A percentile compares a stretch with the other conserved stretches of the same genome.
phyloP scores from a whole-genome alignment of 2,329 filamentous ascomycete species.

The Colletotrichum sp. region DNA sequence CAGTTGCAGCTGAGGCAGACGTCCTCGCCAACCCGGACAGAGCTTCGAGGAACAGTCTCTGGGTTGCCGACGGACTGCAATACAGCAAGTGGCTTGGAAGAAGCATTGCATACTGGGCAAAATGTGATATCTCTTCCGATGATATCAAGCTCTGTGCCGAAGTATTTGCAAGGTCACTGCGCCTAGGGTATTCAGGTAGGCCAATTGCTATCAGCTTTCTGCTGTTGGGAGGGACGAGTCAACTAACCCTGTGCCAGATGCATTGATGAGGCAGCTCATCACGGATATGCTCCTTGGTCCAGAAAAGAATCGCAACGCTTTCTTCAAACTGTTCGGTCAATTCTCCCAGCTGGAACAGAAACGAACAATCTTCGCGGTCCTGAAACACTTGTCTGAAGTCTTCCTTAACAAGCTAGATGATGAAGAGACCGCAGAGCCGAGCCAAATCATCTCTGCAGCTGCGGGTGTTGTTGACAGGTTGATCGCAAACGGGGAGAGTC shows the following conservation, averaged over 20 bases:
- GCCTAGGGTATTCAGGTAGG: slow-evolving; percentile 75
- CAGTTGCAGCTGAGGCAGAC: slow-evolving; percentile 60
- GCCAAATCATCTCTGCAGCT: slow-evolving; percentile 56
- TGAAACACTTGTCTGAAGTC: slow-evolving; percentile 51
- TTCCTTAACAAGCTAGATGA: slow-evolving; percentile 44
- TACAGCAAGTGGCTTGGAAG: slow-evolving; percentile 76
- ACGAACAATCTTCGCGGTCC: slow-evolving; percentile 40
- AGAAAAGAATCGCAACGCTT: slow-evolving; percentile 24
- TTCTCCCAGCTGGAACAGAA: slow-evolving; percentile 49
- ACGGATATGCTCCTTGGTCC: slow-evolving; percentile 40
- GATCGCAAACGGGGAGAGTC: slow-evolving; percentile 47
- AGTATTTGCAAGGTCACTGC: slow-evolving; percentile 64
- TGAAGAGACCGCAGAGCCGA: slow-evolving; percentile 18
- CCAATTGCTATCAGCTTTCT: background rate
- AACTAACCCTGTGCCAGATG: slow-evolving; percentile 36
- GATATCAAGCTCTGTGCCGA: slow-evolving; percentile 48
- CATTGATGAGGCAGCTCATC: slow-evolving; percentile 41
- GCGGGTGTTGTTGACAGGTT: slow-evolving; percentile 61
- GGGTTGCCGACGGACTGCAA: slow-evolving; percentile 67
- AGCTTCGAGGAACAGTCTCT: slow-evolving; percentile 39
- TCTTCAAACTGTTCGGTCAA: slow-evolving; percentile 35
- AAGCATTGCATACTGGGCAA: slow-evolving; percentile 59
- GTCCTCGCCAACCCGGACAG: slow-evolving; percentile 45
- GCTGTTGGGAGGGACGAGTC: slow-evolving; percentile 17
- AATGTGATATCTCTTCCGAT: slow-evolving; percentile 29